phyloP scores from a whole-genome alignment of 306 rosid species.

The Castanea crenata region DNA sequence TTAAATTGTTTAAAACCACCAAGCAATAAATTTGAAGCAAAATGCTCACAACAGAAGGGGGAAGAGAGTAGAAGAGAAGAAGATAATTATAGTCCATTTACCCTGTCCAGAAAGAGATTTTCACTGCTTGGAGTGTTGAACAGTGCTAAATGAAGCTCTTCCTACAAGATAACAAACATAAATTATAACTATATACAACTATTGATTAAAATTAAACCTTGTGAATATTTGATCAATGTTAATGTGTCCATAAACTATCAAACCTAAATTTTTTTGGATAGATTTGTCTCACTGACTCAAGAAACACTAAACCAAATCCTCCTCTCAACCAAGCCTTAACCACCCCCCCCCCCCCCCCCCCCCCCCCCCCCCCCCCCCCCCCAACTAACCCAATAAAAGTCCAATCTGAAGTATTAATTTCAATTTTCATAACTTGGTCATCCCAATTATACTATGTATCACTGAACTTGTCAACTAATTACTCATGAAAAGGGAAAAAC shows the following conservation, averaged over 20 bases:
- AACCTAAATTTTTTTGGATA: not conserved
- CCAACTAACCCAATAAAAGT: not conserved
- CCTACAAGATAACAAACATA: conserved; percentile 39
- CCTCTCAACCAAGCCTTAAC: not conserved
- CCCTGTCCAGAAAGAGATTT: conserved; percentile 77
- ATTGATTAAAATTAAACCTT: not conserved
- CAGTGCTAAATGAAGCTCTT: conserved; percentile 77
- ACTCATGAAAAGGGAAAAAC: not conserved
- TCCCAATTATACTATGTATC: not conserved
- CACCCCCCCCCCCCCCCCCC: no score
- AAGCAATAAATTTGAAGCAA: conserved; percentile 7
- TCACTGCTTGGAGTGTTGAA: conserved; percentile 48
- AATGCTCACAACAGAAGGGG: not conserved
- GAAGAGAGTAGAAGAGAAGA: not conserved
- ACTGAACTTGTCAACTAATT: not conserved
- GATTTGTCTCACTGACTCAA: not conserved
- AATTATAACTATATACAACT: not conserved
- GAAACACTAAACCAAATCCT: not conserved
- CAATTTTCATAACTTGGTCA: no score
- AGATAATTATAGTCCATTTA: conserved; percentile 19
- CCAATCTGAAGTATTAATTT: not conserved
- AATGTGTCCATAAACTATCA: not conserved
- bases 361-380: no score
- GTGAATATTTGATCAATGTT: not conserved
- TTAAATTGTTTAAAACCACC: not conserved